These are phyloP conservation scores for Vaccinium myrtillus DNA, from an alignment of 148 eudicot species.

Conservation along the genomic window DNA sequence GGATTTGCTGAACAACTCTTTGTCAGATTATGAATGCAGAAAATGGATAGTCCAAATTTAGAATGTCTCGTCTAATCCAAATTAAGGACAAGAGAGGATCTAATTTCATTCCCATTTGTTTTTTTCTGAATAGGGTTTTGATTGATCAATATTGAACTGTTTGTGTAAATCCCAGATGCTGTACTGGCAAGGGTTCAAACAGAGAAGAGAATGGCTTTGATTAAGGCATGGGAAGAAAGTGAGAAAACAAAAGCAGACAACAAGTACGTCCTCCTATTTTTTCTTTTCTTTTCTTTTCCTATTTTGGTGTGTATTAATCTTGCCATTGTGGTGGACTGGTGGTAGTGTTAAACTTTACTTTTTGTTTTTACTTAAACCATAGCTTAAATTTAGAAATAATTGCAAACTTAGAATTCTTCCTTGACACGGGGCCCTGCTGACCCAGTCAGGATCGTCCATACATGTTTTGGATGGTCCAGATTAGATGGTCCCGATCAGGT, in stretches of 20 bases:
- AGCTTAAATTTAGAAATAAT: neutral
- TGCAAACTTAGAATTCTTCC: neutral
- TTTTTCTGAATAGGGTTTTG: neutral
- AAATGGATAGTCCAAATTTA: no score
- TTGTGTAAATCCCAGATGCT: conserved; percentile 33
- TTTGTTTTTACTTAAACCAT: neutral
- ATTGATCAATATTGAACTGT: neutral
- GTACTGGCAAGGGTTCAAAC: conserved; percentile 42
- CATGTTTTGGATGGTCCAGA: no score
- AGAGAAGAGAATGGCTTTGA: conserved; percentile 61
- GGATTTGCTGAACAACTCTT: no score
- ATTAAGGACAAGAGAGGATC: no score
- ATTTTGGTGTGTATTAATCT: no score
- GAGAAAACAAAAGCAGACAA: conserved; percentile 60
- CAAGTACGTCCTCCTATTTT: conserved; percentile 43
- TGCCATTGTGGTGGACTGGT: neutral
- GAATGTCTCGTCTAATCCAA: no score
- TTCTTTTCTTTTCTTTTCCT: neutral
- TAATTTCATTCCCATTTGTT: no score
- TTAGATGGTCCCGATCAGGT: no score
- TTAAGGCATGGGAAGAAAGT: conserved; percentile 84
- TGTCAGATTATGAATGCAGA: no score
- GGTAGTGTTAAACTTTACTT: neutral
- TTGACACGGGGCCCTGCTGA: no score
- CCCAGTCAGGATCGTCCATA: no score